Percentiles rank a stretch among this genome's conserved stretches.
Conservation (phyloP, 2,329 filamentous ascomycete species). For the Botrytis hyacinthi region DNA sequence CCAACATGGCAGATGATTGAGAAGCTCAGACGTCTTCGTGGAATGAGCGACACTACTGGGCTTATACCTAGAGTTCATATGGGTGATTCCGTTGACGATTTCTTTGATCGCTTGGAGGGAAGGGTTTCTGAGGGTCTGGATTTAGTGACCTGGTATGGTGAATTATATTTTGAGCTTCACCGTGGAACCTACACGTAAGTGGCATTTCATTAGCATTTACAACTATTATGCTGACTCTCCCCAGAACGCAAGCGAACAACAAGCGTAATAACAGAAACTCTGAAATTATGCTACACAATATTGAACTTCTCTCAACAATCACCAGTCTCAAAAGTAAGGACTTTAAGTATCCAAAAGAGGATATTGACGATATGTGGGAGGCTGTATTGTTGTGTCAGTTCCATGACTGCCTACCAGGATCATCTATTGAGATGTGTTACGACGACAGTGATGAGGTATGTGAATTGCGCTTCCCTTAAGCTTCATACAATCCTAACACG, state of each 20-base stretch:
- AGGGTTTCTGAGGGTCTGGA: slow-evolving; percentile 61
- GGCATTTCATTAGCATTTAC: background rate
- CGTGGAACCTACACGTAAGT: slow-evolving; percentile 81
- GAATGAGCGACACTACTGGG: slow-evolving; percentile 83
- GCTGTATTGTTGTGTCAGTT: slow-evolving; percentile 89
- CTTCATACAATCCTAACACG: slow-evolving; percentile 33
- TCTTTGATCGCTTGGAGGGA: slow-evolving; percentile 81
- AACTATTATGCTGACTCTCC: background rate
- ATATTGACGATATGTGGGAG: slow-evolving; percentile 98
- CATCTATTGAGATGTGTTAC: slow-evolving; percentile 96
- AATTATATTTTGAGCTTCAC: slow-evolving; percentile 96
- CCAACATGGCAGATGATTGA: slow-evolving; percentile 93
- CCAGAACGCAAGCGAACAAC: slow-evolving; percentile 85
- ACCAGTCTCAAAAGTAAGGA: slow-evolving; percentile 64
- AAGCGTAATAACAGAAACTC: slow-evolving; percentile 89
- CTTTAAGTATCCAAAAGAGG: slow-evolving; percentile 89
- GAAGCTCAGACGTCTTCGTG: slow-evolving; percentile 88
- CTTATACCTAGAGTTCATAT: slow-evolving; percentile 83
- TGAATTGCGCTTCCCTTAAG: slow-evolving; percentile 2
- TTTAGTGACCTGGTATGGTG: slow-evolving; percentile 95
- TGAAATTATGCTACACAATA: slow-evolving; percentile 80
- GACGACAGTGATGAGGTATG: slow-evolving; percentile 82
- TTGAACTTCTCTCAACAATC: slow-evolving; percentile 84
- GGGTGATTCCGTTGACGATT: slow-evolving; percentile 88
- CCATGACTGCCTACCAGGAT: slow-evolving; percentile 94